phyloP scores from a whole-genome alignment of 1,139 yeast species.

The Lodderomyces metapsilosis region DNA sequence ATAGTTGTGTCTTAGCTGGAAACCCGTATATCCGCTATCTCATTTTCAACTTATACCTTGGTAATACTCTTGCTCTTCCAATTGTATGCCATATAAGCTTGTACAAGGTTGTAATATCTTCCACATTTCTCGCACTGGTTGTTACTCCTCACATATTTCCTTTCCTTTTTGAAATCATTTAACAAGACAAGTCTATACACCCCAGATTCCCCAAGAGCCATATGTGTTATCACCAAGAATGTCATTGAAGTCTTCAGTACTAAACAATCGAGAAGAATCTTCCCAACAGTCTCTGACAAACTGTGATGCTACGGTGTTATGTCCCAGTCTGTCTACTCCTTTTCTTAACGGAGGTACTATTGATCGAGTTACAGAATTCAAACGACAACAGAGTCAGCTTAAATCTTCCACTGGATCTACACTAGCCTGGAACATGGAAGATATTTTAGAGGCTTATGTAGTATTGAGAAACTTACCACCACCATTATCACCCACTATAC shows the following conservation, averaged over 20 bases:
- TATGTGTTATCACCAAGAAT: background rate
- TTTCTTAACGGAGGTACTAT: background rate
- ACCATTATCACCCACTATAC: constrained; percentile 42
- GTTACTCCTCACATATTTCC: background rate
- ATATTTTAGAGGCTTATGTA: constrained; percentile 35
- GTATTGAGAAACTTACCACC: constrained; percentile 40
- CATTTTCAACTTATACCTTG: too few species aligned
- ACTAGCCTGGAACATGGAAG: constrained; percentile 41
- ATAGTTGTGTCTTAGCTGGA: too few species aligned
- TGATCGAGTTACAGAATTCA: too few species aligned
- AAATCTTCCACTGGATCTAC: background rate
- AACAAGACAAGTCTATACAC: too few species aligned
- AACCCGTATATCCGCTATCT: too few species aligned
- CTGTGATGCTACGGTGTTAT: background rate
- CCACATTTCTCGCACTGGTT: background rate
- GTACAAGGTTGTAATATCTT: too few species aligned
- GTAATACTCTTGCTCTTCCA: too few species aligned
- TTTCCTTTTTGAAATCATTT: background rate
- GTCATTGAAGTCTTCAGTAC: constrained; percentile 3
- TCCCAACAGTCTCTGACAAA: background rate
- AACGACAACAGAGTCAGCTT: too few species aligned
- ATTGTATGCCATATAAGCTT: too few species aligned
- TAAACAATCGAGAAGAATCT: background rate
- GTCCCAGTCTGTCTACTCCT: background rate
- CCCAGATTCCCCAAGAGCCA: background rate